A percentile compares a stretch with the other conserved stretches of the same genome.
phyloP scores from a whole-genome alignment of 2,329 filamentous ascomycete genomes.

The Knufia fluminis region DNA sequence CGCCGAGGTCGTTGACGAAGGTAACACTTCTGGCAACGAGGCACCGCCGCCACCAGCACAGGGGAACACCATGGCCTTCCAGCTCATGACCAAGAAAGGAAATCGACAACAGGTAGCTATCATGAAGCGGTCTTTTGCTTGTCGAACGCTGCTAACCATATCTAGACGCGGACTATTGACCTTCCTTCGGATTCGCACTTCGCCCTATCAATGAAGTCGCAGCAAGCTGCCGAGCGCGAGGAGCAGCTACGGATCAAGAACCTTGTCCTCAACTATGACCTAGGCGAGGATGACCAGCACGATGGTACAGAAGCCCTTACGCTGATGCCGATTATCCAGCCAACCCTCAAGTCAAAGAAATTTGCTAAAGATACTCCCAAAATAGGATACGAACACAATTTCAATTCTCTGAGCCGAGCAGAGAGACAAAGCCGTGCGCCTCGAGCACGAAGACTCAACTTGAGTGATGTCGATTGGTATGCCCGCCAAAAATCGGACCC shows the following conservation, averaged over 20 bases:
- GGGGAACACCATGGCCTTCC: slow-evolving; percentile 92
- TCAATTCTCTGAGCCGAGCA: slow-evolving; percentile 28
- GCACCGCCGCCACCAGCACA: slow-evolving; percentile 18
- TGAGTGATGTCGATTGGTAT: slow-evolving; percentile 98
- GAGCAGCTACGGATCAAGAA: slow-evolving; percentile 99
- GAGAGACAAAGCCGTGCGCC: slow-evolving; percentile 62
- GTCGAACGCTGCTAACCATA: slow-evolving; percentile 11
- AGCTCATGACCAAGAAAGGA: slow-evolving; percentile 86
- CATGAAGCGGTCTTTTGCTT: not conserved
- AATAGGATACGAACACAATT: slow-evolving; percentile 35
- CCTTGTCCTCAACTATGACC: slow-evolving; percentile 90
- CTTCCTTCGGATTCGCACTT: slow-evolving; percentile 81
- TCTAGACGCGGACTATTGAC: slow-evolving; percentile 79
- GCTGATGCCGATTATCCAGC: slow-evolving; percentile 33
- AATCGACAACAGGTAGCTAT: slow-evolving; percentile 76
- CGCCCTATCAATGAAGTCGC: slow-evolving; percentile 88
- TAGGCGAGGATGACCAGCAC: slow-evolving; percentile 69
- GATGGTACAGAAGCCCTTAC: slow-evolving; percentile 55
- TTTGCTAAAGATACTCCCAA: slow-evolving; percentile 27
- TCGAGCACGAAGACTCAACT: slow-evolving; percentile 78
- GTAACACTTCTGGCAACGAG: slow-evolving; percentile 19
- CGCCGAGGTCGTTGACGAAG: slow-evolving; percentile 30
- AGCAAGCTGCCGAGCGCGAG: slow-evolving; percentile 88
- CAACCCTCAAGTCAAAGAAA: slow-evolving; percentile 22
- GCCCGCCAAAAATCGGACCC: slow-evolving; percentile 19